Evolutionary conservation across 805 yeast species (phyloP).

Genomic region (Schizosaccharomyces octosporus): DNA sequence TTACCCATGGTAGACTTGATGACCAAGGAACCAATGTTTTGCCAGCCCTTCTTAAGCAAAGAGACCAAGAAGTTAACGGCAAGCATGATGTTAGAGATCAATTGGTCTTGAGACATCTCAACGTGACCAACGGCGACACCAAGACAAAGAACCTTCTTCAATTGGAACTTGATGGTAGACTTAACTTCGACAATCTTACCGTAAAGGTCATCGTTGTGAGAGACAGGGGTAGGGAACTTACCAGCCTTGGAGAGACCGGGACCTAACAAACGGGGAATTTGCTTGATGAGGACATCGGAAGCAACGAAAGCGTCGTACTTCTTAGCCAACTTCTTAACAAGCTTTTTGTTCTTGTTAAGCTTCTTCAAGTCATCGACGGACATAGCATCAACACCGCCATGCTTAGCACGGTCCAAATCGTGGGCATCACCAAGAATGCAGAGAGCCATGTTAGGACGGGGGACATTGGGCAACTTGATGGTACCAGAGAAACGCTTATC

Average conservation of each 20-base stretch:
- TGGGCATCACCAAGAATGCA: constrained; percentile 99
- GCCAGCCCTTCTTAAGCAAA: constrained; percentile 99
- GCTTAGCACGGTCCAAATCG: constrained; percentile 99
- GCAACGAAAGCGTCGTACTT: constrained; percentile 98
- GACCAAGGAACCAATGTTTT: constrained; percentile 97
- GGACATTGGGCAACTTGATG: constrained; percentile 91
- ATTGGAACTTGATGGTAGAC: constrained; percentile 99
- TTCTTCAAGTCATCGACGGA: constrained; percentile 98
- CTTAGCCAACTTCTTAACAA: constrained; percentile 97
- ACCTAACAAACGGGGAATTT: constrained; percentile 99
- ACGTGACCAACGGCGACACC: constrained; percentile 99
- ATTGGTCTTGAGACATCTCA: constrained; percentile 91
- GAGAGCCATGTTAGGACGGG: constrained; percentile 99
- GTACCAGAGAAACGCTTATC: constrained; percentile 99
- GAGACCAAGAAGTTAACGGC: constrained; percentile 97
- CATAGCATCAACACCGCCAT: constrained; percentile 97
- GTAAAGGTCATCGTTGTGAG: constrained; percentile 96
- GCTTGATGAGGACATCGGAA: constrained; percentile 96
- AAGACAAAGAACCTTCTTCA: constrained; percentile 97
- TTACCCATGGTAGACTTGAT: constrained; percentile 99
- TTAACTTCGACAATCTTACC: constrained; percentile 87
- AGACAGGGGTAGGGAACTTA: constrained; percentile 99
- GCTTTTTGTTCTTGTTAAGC: constrained; percentile 99
- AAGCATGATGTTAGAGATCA: constrained; percentile 95
- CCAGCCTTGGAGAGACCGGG: constrained; percentile 99